A percentile compares a stretch with the other conserved stretches of the same genome.
Conservation (phyloP, 2,329 filamentous ascomycete species). For the Exophiala sp. region DNA sequence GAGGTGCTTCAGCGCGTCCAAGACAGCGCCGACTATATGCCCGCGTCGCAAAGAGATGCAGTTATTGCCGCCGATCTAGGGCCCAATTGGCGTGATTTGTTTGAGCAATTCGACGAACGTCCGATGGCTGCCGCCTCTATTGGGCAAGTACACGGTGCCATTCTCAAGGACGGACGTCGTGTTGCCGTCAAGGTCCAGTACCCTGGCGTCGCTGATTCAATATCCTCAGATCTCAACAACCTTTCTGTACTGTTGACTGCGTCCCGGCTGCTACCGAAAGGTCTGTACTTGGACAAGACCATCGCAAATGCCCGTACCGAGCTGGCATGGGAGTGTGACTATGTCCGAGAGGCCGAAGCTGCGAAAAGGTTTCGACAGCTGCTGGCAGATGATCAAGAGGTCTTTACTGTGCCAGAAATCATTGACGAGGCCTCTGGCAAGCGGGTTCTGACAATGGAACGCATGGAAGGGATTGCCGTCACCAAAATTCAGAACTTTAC, state of each 20-base stretch:
- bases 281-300: conserved; percentile 91
- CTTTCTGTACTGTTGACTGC: conserved; percentile 84
- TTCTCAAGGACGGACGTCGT: conserved; percentile 63
- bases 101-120: conserved; percentile 76
- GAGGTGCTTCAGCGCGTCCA: conserved; percentile 90
- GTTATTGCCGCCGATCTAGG: conserved; percentile 77
- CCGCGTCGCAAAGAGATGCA: conserved; percentile 79
- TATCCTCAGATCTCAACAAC: conserved; percentile 94
- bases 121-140: conserved; percentile 95
- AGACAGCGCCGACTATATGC: conserved; percentile 97
- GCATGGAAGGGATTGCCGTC: conserved; percentile 78
- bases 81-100: conserved; percentile 75
- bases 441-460: conserved; percentile 88
- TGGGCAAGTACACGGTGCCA: conserved; percentile 86
- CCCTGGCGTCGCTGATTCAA: conserved; percentile 89
- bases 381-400: conserved; percentile 64
- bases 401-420: conserved; percentile 74
- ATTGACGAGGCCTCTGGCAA: conserved; percentile 73
- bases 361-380: conserved; percentile 69
- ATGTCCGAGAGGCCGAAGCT: conserved; percentile 78
- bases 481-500: conserved; percentile 70
- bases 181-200: conserved; percentile 98
- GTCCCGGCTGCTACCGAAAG: conserved; percentile 81
- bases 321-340: conserved; percentile 96
- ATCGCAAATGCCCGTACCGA: conserved; percentile 91